Percentiles rank a stretch among this genome's conserved stretches.
These are phyloP conservation scores for Clavaria fumosa DNA, from an alignment of 768 basidiomycete genomes.

Conservation along the genomic window DNA sequence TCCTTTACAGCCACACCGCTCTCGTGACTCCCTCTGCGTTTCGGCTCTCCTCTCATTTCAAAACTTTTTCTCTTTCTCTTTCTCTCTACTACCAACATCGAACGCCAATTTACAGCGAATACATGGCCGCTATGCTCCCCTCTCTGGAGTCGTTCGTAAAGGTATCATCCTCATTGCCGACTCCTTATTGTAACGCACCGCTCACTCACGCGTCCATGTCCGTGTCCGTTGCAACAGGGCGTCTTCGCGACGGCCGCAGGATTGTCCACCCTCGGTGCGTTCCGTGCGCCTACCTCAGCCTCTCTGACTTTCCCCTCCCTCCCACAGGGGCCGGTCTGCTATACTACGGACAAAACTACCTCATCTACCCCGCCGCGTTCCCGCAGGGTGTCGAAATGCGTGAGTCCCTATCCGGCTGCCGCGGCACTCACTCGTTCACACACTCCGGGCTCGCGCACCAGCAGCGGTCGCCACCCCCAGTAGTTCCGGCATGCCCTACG, in stretches of 20 bases:
- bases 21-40: too few species aligned
- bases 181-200: too few species aligned
- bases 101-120: too few species aligned
- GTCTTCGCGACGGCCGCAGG: conserved; percentile 40
- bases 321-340: conserved; percentile 51
- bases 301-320: conserved; percentile 6
- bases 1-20: too few species aligned
- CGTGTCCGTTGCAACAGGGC: too few species aligned
- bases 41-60: too few species aligned
- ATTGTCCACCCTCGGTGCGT: conserved; percentile 39
- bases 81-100: too few species aligned
- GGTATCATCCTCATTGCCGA: too few species aligned
- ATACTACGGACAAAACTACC: conserved; percentile 73
- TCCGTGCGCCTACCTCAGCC: not conserved
- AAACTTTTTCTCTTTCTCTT: too few species aligned
- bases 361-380: conserved; percentile 84
- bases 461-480: conserved; percentile 59
- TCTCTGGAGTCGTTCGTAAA: too few species aligned
- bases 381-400: conserved; percentile 69
- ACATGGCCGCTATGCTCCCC: too few species aligned
- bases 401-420: conserved; percentile 6
- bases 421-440: not conserved
- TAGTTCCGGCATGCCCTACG: conserved; percentile 57
- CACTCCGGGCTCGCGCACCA: not conserved
- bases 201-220: too few species aligned